These are phyloP conservation scores for Neopestalotiopsis clavispora DNA, from an alignment of 2,329 filamentous ascomycete species.

Conservation along the genomic window DNA sequence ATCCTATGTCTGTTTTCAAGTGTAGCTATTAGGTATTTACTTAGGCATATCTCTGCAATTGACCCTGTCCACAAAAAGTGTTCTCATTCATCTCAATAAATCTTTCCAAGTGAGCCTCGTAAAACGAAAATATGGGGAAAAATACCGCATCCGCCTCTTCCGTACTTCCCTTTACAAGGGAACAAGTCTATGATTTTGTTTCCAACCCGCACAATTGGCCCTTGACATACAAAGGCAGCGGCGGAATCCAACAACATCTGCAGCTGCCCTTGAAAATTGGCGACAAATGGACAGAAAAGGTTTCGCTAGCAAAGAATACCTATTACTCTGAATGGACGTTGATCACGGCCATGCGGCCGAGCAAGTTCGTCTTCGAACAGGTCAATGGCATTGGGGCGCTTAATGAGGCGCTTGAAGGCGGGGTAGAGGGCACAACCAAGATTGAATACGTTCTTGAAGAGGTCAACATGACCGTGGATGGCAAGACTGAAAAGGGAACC, in stretches of 20 bases:
- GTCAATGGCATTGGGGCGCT: not conserved
- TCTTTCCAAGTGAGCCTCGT: not conserved
- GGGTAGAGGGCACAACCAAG: not conserved
- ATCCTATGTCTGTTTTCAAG: not conserved
- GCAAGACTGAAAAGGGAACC: not conserved
- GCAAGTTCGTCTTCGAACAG: not conserved
- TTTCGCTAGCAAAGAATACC: not conserved
- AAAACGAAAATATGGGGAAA: not conserved
- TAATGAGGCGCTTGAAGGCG: not conserved
- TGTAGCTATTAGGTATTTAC: not conserved
- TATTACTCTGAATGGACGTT: not conserved
- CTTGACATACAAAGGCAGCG: not conserved
- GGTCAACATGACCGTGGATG: not conserved
- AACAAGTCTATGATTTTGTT: not conserved
- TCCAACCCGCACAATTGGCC: not conserved
- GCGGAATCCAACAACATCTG: not conserved
- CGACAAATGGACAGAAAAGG: conserved; percentile 1
- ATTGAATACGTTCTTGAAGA: not conserved
- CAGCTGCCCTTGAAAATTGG: not conserved
- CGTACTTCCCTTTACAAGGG: not conserved
- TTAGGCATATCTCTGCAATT: not conserved
- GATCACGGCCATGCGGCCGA: not conserved
- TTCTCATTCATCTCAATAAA: not conserved
- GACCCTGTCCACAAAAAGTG: not conserved
- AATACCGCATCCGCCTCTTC: not conserved